These are phyloP conservation scores for Entomortierella chlamydospora DNA, from an alignment of 192 early-diverging fungal species.

Conservation along the genomic window DNA sequence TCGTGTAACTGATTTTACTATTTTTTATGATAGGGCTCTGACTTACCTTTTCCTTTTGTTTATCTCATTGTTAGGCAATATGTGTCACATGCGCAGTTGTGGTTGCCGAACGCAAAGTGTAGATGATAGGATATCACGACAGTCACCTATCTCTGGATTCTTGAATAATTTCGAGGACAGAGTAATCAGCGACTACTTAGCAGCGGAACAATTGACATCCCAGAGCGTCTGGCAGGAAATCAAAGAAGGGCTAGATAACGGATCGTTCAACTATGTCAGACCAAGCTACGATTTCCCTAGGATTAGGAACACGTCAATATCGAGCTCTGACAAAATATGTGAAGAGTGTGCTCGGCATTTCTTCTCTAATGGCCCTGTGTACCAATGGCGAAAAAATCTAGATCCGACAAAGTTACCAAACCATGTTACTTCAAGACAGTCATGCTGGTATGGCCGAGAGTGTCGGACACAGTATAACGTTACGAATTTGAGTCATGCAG, in stretches of 20 bases:
- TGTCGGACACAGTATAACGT: conserved; percentile 36
- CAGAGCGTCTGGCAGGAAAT: conserved; percentile 23
- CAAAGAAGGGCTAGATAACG: conserved; percentile 29
- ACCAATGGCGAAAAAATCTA: conserved; percentile 37
- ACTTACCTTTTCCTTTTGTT: background rate
- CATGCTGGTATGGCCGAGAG: conserved; percentile 47
- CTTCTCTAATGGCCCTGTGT: conserved; percentile 34
- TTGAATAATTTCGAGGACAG: conserved; percentile 19
- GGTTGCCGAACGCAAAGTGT: conserved; percentile 21
- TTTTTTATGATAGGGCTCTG: no score
- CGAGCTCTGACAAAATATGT: conserved; percentile 25
- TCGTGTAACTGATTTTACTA: no score
- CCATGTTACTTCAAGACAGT: background rate
- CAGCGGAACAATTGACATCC: background rate
- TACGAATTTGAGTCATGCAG: conserved; percentile 11
- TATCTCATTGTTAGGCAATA: conserved; percentile 24
- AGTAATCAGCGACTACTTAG: conserved; percentile 16
- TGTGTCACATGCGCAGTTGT: conserved; percentile 29
- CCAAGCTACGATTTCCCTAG: background rate
- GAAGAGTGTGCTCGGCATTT: conserved; percentile 3
- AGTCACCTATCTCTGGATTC: background rate
- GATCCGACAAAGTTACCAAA: conserved; percentile 9
- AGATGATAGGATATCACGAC: conserved; percentile 8
- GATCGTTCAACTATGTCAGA: conserved; percentile 16
- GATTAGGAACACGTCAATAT: background rate